Percentiles rank a stretch among this genome's conserved stretches.
Conservation (phyloP, 1,284 basidiomycete genomes). For the Neolentinus lepideus region DNA sequence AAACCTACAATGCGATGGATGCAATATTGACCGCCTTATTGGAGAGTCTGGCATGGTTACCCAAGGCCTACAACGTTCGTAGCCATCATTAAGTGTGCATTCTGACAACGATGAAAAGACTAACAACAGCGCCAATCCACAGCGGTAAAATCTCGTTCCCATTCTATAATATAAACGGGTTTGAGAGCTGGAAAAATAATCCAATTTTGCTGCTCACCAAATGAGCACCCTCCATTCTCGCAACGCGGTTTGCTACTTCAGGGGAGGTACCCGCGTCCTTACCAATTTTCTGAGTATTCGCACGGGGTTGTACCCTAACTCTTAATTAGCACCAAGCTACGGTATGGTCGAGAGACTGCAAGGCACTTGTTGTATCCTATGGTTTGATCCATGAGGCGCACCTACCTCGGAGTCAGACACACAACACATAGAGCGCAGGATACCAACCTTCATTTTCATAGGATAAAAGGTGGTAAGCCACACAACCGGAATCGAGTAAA, state of each 20-base stretch:
- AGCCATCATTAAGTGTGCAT: background rate
- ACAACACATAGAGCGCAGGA: background rate
- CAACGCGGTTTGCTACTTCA: conserved; percentile 7
- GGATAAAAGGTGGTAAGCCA: conserved; percentile 13
- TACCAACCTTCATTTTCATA: conserved; percentile 9
- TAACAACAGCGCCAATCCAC: conserved; percentile 15
- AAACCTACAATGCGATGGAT: background rate
- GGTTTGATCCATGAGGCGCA: conserved; percentile 10
- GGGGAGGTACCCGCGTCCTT: conserved; percentile 8
- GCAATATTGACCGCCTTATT: background rate
- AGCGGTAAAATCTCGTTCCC: conserved; percentile 15
- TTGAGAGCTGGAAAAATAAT: background rate
- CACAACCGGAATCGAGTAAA: conserved; percentile 14
- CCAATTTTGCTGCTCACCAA: conserved; percentile 4
- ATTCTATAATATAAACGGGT: conserved; percentile 8
- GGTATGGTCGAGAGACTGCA: background rate
- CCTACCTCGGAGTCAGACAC: conserved; percentile 1
- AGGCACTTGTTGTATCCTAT: conserved; percentile 13
- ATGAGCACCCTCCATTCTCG: conserved; percentile 13
- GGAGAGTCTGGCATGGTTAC: background rate
- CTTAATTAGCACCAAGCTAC: background rate
- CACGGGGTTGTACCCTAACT: conserved; percentile 10
- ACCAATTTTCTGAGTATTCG: conserved; percentile 8
- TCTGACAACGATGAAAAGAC: background rate
- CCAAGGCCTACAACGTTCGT: background rate